Conservation (phyloP, 139 green algal genomes). For the Ettlia oleoabundans region DNA sequence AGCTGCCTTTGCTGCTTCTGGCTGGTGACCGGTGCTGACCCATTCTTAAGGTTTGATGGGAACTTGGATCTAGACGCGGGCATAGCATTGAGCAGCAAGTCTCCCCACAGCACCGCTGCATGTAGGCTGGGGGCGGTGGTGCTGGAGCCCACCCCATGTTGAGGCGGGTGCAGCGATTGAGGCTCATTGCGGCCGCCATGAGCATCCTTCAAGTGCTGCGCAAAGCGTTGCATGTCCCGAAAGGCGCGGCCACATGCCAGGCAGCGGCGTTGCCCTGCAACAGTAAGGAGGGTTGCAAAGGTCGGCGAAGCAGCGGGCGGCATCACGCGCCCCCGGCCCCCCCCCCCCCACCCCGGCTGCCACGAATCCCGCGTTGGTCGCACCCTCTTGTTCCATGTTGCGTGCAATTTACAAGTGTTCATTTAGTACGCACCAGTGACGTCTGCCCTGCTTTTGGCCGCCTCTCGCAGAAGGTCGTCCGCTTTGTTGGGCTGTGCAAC, state of each 20-base stretch:
- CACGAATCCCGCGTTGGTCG: too few species aligned
- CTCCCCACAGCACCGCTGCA: background rate
- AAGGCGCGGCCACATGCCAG: slow-evolving; percentile 69
- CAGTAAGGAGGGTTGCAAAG: background rate
- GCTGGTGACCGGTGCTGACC: too few species aligned
- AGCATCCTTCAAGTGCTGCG: slow-evolving; percentile 77
- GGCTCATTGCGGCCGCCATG: slow-evolving; percentile 70
- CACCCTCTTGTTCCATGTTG: too few species aligned
- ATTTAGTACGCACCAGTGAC: slow-evolving; percentile 12
- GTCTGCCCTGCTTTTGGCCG: slow-evolving; percentile 22
- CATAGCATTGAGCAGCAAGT: background rate
- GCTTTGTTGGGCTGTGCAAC: background rate
- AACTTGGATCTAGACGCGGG: background rate
- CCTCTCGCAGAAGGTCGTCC: slow-evolving; percentile 22
- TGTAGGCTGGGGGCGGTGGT: slow-evolving; percentile 9
- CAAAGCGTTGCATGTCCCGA: slow-evolving; percentile 57
- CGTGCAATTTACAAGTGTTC: too few species aligned
- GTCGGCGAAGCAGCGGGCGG: background rate
- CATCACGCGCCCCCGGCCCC: background rate
- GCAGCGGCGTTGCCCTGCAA: slow-evolving; percentile 67
- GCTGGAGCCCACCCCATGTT: background rate
- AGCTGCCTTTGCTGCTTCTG: too few species aligned
- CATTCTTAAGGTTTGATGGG: too few species aligned
- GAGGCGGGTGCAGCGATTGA: background rate
- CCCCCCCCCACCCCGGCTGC: too few species aligned